These are phyloP conservation scores for Lasiodiplodia gonubiensis DNA, from an alignment of 2,329 filamentous ascomycete species.

Conservation along the genomic window DNA sequence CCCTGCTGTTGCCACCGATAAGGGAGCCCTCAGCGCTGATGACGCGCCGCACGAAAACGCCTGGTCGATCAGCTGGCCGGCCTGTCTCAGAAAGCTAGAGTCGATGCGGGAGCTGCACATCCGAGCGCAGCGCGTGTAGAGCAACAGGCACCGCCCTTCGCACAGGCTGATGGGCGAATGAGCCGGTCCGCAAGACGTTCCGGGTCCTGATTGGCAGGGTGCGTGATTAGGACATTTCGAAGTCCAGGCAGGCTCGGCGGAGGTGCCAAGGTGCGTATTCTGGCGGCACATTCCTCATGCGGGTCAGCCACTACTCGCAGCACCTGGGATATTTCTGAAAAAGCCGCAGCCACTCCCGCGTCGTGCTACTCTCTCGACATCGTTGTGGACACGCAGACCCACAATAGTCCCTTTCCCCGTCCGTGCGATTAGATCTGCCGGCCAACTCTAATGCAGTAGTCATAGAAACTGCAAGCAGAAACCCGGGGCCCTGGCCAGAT, in stretches of 20 bases:
- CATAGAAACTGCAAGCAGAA: constrained; percentile 22
- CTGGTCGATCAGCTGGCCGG: constrained; percentile 11
- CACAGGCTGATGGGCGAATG: constrained; percentile 5
- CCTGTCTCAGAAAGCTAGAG: neutral
- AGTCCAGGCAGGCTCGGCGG: constrained; percentile 1
- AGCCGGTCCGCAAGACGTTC: neutral
- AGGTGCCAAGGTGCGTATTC: constrained; percentile 1
- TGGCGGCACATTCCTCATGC: constrained; percentile 10
- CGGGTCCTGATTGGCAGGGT: constrained; percentile 5
- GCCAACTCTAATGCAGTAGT: constrained; percentile 21
- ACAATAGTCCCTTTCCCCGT: constrained; percentile 13
- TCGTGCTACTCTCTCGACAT: neutral
- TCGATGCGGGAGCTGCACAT: neutral
- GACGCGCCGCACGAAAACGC: constrained; percentile 12
- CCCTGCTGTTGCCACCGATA: constrained; percentile 14
- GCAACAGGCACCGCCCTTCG: constrained; percentile 2
- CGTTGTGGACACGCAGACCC: neutral
- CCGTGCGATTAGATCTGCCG: constrained; percentile 14
- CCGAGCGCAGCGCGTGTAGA: neutral
- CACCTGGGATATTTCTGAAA: constrained; percentile 15
- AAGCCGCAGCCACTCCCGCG: constrained; percentile 16
- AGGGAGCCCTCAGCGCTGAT: constrained; percentile 16
- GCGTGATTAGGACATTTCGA: neutral
- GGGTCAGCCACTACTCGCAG: too few relatives aligned
- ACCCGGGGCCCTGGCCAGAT: neutral